Percentiles rank a stretch among this genome's conserved stretches.
These are phyloP conservation scores for Colletotrichum noveboracense DNA, from an alignment of 2,329 filamentous ascomycete genomes.

Conservation along the genomic window DNA sequence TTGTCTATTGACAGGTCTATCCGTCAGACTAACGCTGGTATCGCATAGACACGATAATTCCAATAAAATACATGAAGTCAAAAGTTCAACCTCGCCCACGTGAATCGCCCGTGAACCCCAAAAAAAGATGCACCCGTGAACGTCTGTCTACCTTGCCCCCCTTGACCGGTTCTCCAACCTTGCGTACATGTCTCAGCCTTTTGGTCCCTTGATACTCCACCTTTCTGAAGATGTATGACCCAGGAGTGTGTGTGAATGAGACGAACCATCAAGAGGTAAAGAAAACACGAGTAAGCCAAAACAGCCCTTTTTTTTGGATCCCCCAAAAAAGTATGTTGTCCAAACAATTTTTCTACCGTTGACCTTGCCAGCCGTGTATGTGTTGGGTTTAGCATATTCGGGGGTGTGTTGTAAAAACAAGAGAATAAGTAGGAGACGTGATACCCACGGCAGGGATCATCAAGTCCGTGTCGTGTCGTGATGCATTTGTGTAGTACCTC, in stretches of 20 bases:
- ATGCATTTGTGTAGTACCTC: conserved; percentile 9
- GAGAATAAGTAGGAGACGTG: conserved; percentile 2
- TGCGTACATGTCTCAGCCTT: neutral
- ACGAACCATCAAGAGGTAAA: neutral
- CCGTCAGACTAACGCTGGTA: conserved; percentile 14
- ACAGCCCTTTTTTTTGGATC: neutral
- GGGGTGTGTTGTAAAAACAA: conserved; percentile 13
- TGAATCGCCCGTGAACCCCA: neutral
- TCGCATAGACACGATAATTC: conserved; percentile 14
- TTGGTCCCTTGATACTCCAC: neutral
- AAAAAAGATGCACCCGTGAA: neutral
- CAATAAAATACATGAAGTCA: conserved; percentile 19
- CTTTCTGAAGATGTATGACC: neutral
- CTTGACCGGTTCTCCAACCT: neutral
- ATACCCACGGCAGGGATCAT: neutral
- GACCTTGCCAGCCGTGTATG: conserved; percentile 10
- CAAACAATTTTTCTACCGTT: conserved; percentile 15
- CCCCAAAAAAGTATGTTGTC: neutral
- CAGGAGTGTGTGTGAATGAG: neutral
- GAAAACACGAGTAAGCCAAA: neutral
- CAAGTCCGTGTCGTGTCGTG: conserved; percentile 6
- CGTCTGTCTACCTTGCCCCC: neutral
- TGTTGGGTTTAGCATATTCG: neutral
- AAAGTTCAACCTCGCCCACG: neutral
- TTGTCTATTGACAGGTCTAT: conserved; percentile 21